Base-by-base conservation (phyloP, 2,329 filamentous ascomycete genomes). In the Aspergillus felis region DNA sequence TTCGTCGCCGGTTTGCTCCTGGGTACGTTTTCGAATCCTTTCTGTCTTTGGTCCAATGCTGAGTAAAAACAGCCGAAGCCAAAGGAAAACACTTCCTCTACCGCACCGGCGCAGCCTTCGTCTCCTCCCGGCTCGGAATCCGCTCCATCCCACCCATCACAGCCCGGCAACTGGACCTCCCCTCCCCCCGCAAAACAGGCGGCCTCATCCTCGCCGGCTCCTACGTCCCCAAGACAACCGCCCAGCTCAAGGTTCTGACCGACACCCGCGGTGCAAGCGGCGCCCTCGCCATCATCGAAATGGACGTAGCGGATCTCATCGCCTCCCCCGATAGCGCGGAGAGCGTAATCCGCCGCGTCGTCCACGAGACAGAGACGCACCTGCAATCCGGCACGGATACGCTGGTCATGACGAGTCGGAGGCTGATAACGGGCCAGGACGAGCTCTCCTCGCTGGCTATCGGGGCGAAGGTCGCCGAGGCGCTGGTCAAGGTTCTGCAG, bases 171-270 rank as follows among this genome's bases (percentile, higher is more conserved):
- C 68, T 85, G 0, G 60, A 73, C 0, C 67, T 80, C 9, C 64
- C 67, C 0, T 70, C 70, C 0, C 68, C 68, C 0, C 63, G 64
- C 12, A 57, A 68, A 2, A 71, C 72, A 0, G 83, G 83, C 0
- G 82, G 82, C 0, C 65, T 86, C 0, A 77, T 85, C 20, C 77
- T 86, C 17, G 82, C 82, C 0, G 82, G 84, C 0, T 83, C 80
- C 0, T 85, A 86, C 48, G 82, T 85, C 0, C 82, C 82, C 2
- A 85, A 85, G 61, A 86, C 83, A 0, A 85, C 83, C 0, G 77
- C 80, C 0, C 83, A 85, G 55, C 67, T 85, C 0, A 75, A 79
- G 27, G 67, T 70, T 2, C 63, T 85, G 8, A 68, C 71, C 0
- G 66, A 73, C 1, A 68, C 68, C 17, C 74, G 78, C 0, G 76